These are phyloP conservation scores for Phylloporus sp. DNA, from an alignment of 768 basidiomycete species.

Conservation along the genomic window DNA sequence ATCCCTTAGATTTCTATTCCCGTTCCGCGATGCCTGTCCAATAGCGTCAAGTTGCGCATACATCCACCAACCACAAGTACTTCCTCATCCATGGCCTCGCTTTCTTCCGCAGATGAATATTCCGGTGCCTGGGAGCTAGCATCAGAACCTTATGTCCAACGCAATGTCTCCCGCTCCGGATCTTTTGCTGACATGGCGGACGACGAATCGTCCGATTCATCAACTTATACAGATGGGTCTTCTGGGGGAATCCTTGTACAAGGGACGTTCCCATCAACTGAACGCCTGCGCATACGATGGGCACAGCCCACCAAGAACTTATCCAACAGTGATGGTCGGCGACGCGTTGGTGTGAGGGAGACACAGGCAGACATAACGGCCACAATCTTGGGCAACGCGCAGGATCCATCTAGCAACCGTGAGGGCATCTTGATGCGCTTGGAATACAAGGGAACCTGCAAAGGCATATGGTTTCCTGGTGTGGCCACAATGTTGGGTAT, in stretches of 20 bases:
- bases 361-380: conserved; percentile 67
- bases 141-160: conserved; percentile 72
- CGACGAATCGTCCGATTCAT: conserved; percentile 78
- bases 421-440: conserved; percentile 63
- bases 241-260: conserved; percentile 65
- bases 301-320: conserved; percentile 57
- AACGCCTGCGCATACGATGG: conserved; percentile 75
- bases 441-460: conserved; percentile 70
- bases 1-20: conserved; percentile 65
- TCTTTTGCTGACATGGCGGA: conserved; percentile 74
- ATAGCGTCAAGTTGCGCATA: conserved; percentile 69
- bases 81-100: conserved; percentile 62
- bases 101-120: conserved; percentile 75
- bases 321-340: conserved; percentile 48
- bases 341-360: conserved; percentile 66
- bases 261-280: conserved; percentile 75
- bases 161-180: conserved; percentile 47
- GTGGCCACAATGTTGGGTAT: conserved; percentile 78
- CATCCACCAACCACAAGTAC: conserved; percentile 56
- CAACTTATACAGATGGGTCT: conserved; percentile 43
- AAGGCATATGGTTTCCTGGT: conserved; percentile 77
- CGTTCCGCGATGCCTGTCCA: conserved; percentile 73
- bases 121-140: conserved; percentile 68
- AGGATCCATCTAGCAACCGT: conserved; percentile 32
- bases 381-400: conserved; percentile 48